Percentiles rank a stretch among this genome's conserved stretches.
phyloP scores from a whole-genome alignment of 306 rosid species.

The Vicia sativa region DNA sequence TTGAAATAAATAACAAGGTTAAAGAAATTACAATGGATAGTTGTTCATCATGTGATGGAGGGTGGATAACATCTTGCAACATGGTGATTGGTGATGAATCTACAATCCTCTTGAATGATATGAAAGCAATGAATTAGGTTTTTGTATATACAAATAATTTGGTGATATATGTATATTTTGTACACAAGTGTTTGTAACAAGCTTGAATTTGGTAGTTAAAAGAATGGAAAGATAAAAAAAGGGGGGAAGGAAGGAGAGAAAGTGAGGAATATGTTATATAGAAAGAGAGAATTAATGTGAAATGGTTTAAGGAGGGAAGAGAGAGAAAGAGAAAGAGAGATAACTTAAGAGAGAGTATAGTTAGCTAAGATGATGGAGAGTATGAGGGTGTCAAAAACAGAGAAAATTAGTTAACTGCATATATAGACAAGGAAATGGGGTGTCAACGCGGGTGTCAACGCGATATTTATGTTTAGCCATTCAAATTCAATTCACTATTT shows the following conservation, averaged over 20 bases:
- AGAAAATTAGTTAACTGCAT: constrained; percentile 47
- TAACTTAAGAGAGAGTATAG: constrained; percentile 14
- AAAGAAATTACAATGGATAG: constrained; percentile 52
- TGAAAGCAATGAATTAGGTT: neutral
- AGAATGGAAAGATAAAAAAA: constrained; percentile 31
- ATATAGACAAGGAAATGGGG: constrained; percentile 47
- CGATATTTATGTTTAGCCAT: constrained; percentile 54
- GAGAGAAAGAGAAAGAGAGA: constrained; percentile 36
- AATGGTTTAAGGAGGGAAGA: constrained; percentile 28
- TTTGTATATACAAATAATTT: constrained; percentile 2
- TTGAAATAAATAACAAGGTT: constrained; percentile 20
- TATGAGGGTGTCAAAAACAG: constrained; percentile 49
- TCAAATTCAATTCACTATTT: constrained; percentile 14
- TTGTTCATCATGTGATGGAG: constrained; percentile 48
- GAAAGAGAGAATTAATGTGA: constrained; percentile 21
- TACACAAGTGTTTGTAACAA: constrained; percentile 1
- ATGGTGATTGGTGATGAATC: constrained; percentile 49
- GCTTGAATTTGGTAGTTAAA: constrained; percentile 19
- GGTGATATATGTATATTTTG: neutral
- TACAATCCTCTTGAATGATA: neutral
- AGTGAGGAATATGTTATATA: constrained; percentile 11
- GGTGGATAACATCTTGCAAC: constrained; percentile 69
- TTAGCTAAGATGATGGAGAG: constrained; percentile 50
- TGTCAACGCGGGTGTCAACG: constrained; percentile 62
- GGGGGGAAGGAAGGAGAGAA: constrained; percentile 7